Base-by-base conservation (phyloP, 257 asterid genomes). In the Pogostemon cablin region DNA sequence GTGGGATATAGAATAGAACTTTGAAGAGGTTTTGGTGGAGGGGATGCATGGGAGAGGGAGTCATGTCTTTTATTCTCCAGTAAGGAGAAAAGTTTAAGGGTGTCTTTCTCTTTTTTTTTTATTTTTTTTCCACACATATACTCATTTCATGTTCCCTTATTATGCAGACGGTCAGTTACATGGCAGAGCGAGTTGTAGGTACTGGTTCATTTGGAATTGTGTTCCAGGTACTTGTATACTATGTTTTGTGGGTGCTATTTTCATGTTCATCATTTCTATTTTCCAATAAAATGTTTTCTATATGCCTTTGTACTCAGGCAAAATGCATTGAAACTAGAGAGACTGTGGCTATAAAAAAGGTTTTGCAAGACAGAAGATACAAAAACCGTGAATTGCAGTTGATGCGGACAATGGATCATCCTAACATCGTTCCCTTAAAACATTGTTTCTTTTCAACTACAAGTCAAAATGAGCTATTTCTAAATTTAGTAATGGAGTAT, bases 271-370 rank as follows among this genome's bases (percentile, higher is more conserved):
- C 15, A 25, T 25, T 65, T 17, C 61, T 42, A 63, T 25, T 50
- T 35, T 75, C 40, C 53, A 46, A 37, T 17, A 5, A 42, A 61
- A 70, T 52, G 64, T 62, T 62, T 57, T 44, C 48, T 35, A 54
- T 71, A 48, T 65, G 47, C 49, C 8, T 9, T 65, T 75, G 57
- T 57, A 40, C 81, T 55, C 55, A 93, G 98, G 98, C 98, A 69
- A 93, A 93, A 75, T 90, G 95, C 82, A 80, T 93, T 67, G 98
- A 93, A 90, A 93, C 96, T 61, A 95, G 97, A 47, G 98, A 93
- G 78, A 88, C 95, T 11, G 96, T 93, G 78, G 98, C 98, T 66
- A 93, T 91, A 59, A 91, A 91, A 88, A 91, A 91, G 90, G 96
- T 91, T 73, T 77, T 91, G 86, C 97, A 91, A 83, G 98, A 93